Evolutionary conservation across 805 yeast genomes (phyloP), one percentile per base, ranked within the genome.

Genomic region (Sungouiella blattae): DNA sequence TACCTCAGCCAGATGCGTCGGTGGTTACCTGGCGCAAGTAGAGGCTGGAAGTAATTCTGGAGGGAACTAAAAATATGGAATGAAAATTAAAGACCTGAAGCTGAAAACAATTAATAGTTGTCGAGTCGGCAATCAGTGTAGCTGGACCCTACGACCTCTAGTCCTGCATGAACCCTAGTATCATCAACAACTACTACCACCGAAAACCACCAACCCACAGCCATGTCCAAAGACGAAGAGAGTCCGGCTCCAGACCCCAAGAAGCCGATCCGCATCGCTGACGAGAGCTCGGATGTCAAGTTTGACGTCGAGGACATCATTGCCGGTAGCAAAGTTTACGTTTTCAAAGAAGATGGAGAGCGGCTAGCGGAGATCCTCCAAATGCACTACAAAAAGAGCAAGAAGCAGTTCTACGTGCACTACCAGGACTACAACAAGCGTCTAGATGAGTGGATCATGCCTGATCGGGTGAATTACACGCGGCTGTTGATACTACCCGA

Each of bases 401-500:
- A 83, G 41, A 77, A 79, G 21, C 85, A 78, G 46, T 89, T 83
- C 58, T 93, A 93, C 57, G 96, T 93, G 20, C 99, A 93, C 60
- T 93, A 88, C 63, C 87, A 80, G 35, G 96, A 89, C 48, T 93
- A 82, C 69, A 93, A 93, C 67, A 93, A 93, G 43, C 83, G 99
- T 59, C 72, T 93, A 48, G 99, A 93, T 64, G 98, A 93, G 59
- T 91, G 98, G 98, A 77, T 93, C 5, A 69, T 73, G 14, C 69
- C 77, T 4, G 80, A 78, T 24, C 71, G 94, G 34, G 79, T 93
- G 8, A 86, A 87, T 55, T 73, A 79, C 35, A 65, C 71, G n/a
- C 67, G 78, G 36, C 87, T 87, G 0, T 76, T 91, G 37, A 75
- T 75, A 13, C 67, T 78, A 44, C 96, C 96, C 0, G 78, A 75